Conservation (phyloP, 2,329 filamentous ascomycete species). For the Fusarium sp. region DNA sequence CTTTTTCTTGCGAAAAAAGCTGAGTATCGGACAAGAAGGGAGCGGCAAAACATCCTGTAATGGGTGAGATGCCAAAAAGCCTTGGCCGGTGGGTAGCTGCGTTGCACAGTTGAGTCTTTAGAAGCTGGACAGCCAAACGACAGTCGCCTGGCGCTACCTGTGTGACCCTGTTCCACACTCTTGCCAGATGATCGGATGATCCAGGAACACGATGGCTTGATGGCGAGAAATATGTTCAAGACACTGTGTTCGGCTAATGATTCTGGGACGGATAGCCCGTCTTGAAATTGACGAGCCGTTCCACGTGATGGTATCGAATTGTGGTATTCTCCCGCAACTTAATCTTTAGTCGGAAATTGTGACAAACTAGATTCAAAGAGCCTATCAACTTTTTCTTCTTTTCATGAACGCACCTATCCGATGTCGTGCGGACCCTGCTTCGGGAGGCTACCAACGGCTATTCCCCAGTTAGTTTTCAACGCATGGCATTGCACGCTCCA, state of each 20-base stretch:
- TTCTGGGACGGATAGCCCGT: conserved; percentile 3
- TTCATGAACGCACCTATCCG: neutral
- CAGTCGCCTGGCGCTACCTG: conserved; percentile 32
- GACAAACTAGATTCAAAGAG: neutral
- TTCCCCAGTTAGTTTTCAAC: conserved; percentile 15
- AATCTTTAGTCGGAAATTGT: conserved; percentile 10
- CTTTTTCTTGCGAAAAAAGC: conserved; percentile 1
- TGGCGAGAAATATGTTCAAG: conserved; percentile 11
- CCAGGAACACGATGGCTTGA: neutral
- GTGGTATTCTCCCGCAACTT: conserved; percentile 6
- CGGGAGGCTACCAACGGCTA: conserved; percentile 18
- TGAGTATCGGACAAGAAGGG: neutral
- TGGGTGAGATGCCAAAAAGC: conserved; percentile 9
- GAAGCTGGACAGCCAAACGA: conserved; percentile 17
- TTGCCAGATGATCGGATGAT: conserved; percentile 26
- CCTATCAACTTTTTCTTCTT: neutral
- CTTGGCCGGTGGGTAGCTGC: conserved; percentile 15
- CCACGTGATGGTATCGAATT: conserved; percentile 15
- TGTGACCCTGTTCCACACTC: conserved; percentile 33
- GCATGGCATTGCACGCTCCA: conserved; percentile 7
- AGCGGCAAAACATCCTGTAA: neutral
- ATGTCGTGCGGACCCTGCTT: conserved; percentile 4
- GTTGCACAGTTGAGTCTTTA: conserved; percentile 22
- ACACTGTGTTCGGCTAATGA: conserved; percentile 21
- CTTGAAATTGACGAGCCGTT: conserved; percentile 11